Conservation (phyloP, 257 asterid species). For the Nicotiana knightiana region DNA sequence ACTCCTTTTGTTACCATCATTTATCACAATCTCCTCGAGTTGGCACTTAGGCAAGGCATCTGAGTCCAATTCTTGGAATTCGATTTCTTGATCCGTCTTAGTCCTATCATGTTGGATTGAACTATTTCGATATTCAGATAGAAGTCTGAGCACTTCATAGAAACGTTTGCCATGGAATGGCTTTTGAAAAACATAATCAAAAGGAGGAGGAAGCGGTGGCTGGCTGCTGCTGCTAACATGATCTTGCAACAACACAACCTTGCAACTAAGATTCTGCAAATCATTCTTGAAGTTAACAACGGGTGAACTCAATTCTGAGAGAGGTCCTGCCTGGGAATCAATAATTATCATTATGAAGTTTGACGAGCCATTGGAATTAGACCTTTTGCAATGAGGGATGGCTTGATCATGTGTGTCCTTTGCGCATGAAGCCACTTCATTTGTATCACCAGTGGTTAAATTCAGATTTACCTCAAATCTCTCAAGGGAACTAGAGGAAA, state of each 20-base stretch:
- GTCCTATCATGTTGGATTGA: neutral
- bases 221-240: neutral
- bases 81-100: neutral
- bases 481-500: neutral
- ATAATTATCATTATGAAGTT: conserved; percentile 36
- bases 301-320: conserved; percentile 29
- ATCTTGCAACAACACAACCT: conserved; percentile 58
- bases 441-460: conserved; percentile 3
- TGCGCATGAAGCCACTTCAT: conserved; percentile 41
- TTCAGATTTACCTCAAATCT: neutral
- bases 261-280: conserved; percentile 12
- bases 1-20: neutral
- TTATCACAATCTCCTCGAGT: conserved; percentile 17
- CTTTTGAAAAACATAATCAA: conserved; percentile 45
- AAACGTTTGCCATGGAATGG: conserved; percentile 73
- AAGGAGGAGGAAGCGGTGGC: conserved; percentile 27
- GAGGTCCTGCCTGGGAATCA: conserved; percentile 37
- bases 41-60: neutral
- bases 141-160: conserved; percentile 32
- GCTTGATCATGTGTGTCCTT: conserved; percentile 35
- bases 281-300: conserved; percentile 45
- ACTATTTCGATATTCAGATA: conserved; percentile 50
- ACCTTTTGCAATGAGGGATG: conserved; percentile 1
- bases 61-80: neutral
- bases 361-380: neutral